These are phyloP conservation scores for Manihot esculenta DNA, from an alignment of 441 rosid genomes.

Conservation along the genomic window DNA sequence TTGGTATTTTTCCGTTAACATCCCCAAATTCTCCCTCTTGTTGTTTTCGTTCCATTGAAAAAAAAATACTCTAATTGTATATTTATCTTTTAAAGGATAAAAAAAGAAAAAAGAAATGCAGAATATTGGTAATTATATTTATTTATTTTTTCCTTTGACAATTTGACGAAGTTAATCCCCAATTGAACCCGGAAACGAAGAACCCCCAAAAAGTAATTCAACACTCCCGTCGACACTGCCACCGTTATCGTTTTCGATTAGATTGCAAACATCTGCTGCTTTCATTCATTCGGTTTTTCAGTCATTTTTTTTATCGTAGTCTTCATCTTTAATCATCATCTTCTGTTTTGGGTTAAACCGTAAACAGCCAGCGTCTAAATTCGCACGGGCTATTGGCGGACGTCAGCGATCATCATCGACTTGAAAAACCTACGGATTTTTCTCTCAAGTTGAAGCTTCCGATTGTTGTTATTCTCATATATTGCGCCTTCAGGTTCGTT, in stretches of 20 bases:
- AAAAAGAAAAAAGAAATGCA: no score
- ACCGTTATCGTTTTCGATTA: not conserved
- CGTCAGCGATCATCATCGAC: constrained; percentile 24
- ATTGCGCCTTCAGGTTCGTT: constrained; percentile 22
- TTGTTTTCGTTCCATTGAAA: no score
- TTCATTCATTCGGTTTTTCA: not conserved
- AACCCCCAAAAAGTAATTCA: constrained; percentile 2
- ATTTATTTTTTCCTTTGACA: constrained; percentile 12
- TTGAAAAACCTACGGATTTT: not conserved
- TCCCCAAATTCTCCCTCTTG: no score
- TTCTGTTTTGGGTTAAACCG: not conserved
- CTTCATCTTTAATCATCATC: not conserved
- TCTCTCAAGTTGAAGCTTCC: constrained; percentile 3
- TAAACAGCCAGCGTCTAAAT: not conserved
- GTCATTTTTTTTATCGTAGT: not conserved
- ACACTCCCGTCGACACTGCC: not conserved
- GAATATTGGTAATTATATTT: no score
- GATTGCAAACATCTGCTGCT: constrained; percentile 8
- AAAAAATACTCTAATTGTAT: no score
- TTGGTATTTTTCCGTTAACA: no score
- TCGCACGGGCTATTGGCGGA: constrained; percentile 27
- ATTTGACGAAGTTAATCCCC: constrained; percentile 26
- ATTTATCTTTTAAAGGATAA: no score
- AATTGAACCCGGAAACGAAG: constrained; percentile 18
- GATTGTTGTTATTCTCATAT: constrained; percentile 8